Conservation (phyloP, 2,329 filamentous ascomycete species). For the Trichoderma sp. region DNA sequence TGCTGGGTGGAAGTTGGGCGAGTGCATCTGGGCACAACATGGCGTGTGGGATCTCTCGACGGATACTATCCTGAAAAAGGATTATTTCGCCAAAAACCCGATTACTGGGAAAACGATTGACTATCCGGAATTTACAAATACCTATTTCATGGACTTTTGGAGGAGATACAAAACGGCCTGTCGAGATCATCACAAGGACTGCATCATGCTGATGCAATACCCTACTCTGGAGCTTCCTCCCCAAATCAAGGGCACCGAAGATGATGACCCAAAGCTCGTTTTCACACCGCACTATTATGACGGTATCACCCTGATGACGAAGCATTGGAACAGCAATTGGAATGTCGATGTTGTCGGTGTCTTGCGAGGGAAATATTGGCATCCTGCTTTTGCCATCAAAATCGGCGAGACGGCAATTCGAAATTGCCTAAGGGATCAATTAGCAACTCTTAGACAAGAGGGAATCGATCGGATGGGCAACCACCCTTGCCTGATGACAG, state of each 20-base stretch:
- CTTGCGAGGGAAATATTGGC: conserved; percentile 83
- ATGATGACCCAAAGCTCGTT: conserved; percentile 87
- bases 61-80: conserved; percentile 77
- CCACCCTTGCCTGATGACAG: conserved; percentile 86
- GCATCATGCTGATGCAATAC: conserved; percentile 88
- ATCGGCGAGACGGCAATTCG: conserved; percentile 91
- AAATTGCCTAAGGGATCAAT: conserved; percentile 88
- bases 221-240: conserved; percentile 92
- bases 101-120: conserved; percentile 72
- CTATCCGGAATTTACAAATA: conserved; percentile 86
- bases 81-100: conserved; percentile 86
- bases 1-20: conserved; percentile 85
- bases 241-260: conserved; percentile 78
- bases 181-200: conserved; percentile 73
- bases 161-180: conserved; percentile 75
- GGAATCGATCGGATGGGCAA: conserved; percentile 86
- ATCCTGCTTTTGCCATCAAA: conserved; percentile 89
- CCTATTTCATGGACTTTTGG: conserved; percentile 88
- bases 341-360: conserved; percentile 96
- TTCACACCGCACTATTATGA: conserved; percentile 98
- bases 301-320: conserved; percentile 93
- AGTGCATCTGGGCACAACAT: conserved; percentile 96
- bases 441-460: conserved; percentile 81
- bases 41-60: conserved; percentile 87
- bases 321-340: conserved; percentile 98